phyloP scores from a whole-genome alignment of 306 rosid species.

The Carpinus viminea region DNA sequence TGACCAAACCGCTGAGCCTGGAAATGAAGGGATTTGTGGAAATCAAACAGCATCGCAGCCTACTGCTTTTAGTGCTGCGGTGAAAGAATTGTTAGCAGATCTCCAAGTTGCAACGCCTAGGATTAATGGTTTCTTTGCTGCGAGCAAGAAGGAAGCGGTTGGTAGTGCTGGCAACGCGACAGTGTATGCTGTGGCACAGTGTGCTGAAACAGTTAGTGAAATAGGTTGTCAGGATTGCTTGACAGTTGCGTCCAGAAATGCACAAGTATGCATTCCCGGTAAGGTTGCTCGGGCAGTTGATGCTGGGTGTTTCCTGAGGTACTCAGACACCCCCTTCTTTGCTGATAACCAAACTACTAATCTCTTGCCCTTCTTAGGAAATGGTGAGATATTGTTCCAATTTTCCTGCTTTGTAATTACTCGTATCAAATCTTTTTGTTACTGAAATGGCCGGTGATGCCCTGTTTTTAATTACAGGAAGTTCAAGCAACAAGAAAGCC shows the following conservation, averaged over 20 bases:
- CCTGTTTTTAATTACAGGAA: constrained; percentile 15
- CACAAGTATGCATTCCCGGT: constrained; percentile 48
- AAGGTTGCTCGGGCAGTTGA: constrained; percentile 23
- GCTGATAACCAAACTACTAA: constrained; percentile 50
- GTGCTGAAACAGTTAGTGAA: constrained; percentile 42
- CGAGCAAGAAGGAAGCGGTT: constrained; percentile 24
- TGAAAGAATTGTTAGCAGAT: constrained; percentile 24
- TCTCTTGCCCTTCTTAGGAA: constrained; percentile 30
- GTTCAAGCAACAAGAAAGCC: constrained; percentile 50
- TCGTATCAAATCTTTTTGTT: background rate
- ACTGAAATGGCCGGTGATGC: background rate
- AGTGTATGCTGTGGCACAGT: constrained; percentile 60
- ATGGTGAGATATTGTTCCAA: constrained; percentile 28
- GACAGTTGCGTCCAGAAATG: constrained; percentile 34
- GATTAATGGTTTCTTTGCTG: constrained; percentile 48
- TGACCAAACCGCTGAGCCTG: constrained; percentile 33
- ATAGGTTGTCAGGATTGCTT: constrained; percentile 45
- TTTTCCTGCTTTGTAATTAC: background rate
- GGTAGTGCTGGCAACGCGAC: constrained; percentile 13
- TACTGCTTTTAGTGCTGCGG: constrained; percentile 29
- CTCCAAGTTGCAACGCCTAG: constrained; percentile 35
- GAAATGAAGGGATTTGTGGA: constrained; percentile 35
- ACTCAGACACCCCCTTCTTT: constrained; percentile 50
- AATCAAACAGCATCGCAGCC: constrained; percentile 18
- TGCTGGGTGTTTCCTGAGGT: constrained; percentile 70